Evolutionary conservation across 2,329 filamentous ascomycete species (phyloP), one percentile per base, ranked within the genome.

Genomic region (Alternaria angustiovoidea): DNA sequence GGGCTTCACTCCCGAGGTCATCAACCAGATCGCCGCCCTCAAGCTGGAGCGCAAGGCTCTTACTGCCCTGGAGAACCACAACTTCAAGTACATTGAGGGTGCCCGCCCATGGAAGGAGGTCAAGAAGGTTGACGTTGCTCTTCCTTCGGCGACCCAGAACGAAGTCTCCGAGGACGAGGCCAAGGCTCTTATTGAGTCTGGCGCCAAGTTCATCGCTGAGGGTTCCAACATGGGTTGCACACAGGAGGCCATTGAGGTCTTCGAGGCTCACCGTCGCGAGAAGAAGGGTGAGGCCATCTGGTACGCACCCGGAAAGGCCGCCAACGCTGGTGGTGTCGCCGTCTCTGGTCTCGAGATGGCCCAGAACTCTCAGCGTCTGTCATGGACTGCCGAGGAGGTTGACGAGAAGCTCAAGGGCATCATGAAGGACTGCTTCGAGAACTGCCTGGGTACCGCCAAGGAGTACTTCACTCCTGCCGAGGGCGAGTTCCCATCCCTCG

Each of bases 171-270:
- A 89, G 78, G 93, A 95, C 73, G 95, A 99, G 85, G 95, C 94
- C 54, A 85, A 92, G 83, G 88, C 87, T 18, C 88, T 98, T 44
- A 88, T 97, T 61, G 86, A 86, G 51, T 87, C 86, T 61, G 94
- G 94, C 69, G 87, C 86, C 76, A 88, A 90, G 79, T 96, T 93
- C 84, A 90, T 98, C 69, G 95, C 95, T 59, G 95, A 99, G 84
- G 95, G 95, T 58, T 95, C 91, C 82, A 98, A 98, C 88, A 98
- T 99, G 95, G 95, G 95, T 67, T 97, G 93, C 86, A 97, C 94
- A 34, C 93, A 95, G 82, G 93, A 91, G 68, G 94, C 94, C 70
- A 97, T 99, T 75, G 91, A 97, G 75, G 84, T 93, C 68, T 98
- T 98, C 79, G 94, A 98, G 87, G 87, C 85, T 18, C 84, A 89